A percentile compares a stretch with the other conserved stretches of the same genome.
Evolutionary conservation across 2,329 filamentous ascomycete genomes (phyloP).

Genomic region (Neopestalotiopsis rosae): DNA sequence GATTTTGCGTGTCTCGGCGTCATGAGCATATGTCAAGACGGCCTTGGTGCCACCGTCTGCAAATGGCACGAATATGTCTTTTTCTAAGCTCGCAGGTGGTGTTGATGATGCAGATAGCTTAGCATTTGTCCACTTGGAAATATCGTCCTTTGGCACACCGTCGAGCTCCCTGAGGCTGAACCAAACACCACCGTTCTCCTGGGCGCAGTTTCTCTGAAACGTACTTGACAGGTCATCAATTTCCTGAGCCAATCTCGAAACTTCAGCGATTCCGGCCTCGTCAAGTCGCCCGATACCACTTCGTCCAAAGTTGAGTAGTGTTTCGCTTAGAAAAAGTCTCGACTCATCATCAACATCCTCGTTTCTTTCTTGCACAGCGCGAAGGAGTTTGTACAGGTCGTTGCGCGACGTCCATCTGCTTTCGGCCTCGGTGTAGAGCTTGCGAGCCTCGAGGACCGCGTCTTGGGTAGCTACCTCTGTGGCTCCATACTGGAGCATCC

Average conservation of each 20-base stretch:
- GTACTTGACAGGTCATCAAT: neutral
- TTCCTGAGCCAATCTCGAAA: neutral
- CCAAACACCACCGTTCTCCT: neutral
- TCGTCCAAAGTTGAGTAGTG: neutral
- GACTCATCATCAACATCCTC: neutral
- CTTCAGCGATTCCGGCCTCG: neutral
- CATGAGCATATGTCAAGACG: neutral
- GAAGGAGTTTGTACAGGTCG: neutral
- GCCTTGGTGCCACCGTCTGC: neutral
- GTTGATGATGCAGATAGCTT: neutral
- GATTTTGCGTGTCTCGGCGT: constrained; percentile 44
- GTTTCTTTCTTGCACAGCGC: neutral
- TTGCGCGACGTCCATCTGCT: neutral
- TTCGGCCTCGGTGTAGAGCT: neutral
- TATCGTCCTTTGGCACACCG: neutral
- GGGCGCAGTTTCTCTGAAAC: neutral
- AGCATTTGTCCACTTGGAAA: neutral
- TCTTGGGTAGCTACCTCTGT: neutral
- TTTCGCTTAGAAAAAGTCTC: neutral
- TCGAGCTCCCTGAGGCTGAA: neutral
- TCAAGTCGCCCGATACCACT: neutral
- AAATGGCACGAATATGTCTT: neutral
- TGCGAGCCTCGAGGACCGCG: neutral
- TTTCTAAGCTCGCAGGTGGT: neutral
- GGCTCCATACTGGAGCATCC: neutral